Conservation (phyloP, 345 rosid genomes). For the Chamaenerion angustifolium region DNA sequence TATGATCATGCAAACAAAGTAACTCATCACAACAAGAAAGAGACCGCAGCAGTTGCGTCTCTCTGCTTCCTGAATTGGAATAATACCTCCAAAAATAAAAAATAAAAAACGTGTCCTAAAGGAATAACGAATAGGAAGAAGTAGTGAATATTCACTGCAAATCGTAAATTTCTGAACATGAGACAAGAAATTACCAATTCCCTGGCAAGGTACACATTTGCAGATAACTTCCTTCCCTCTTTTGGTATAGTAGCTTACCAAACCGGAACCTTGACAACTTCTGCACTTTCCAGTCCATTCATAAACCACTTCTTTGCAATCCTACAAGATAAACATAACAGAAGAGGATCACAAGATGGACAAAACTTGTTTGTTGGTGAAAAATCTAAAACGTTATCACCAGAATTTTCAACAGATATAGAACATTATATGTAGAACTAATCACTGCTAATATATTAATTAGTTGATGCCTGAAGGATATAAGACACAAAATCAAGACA, state of each 20-base stretch:
- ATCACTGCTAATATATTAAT: no score
- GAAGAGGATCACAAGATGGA: background rate
- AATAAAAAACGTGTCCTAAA: background rate
- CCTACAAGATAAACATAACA: constrained; percentile 32
- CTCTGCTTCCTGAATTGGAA: background rate
- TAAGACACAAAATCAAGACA: no score
- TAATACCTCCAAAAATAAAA: background rate
- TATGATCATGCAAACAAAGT: no score
- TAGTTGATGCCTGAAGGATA: no score
- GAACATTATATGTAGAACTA: no score
- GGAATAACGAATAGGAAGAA: background rate
- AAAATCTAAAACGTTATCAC: no score
- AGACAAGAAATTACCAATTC: constrained; percentile 41
- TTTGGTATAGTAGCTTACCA: constrained; percentile 69
- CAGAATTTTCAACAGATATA: no score
- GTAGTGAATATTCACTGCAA: no score
- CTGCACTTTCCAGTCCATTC: constrained; percentile 96
- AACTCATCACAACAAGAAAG: no score
- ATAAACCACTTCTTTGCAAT: constrained; percentile 74
- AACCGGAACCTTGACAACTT: constrained; percentile 87
- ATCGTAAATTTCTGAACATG: no score
- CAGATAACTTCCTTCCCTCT: constrained; percentile 71
- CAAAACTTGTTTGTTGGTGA: no score
- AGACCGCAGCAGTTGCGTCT: background rate
- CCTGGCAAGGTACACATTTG: constrained; percentile 47